Evolutionary conservation across 495 filamentous ascomycete genomes (phyloP).

Genomic region (Beverwykella pulmonaria): DNA sequence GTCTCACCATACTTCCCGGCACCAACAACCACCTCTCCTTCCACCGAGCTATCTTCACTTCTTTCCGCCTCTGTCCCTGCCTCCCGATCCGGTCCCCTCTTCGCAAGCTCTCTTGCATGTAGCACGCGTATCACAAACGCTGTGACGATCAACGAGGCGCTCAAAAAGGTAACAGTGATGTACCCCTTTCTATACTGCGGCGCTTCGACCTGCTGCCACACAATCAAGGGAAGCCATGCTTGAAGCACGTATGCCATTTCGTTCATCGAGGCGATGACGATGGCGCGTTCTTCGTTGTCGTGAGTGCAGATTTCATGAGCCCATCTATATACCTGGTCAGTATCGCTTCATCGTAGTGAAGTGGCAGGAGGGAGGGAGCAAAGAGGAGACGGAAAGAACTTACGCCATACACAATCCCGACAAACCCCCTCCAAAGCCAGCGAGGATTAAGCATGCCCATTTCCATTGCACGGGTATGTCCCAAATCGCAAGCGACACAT

Average conservation of each 20-base stretch:
- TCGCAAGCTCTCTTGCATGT: conserved; percentile 37
- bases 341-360: neutral
- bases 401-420: conserved; percentile 25
- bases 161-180: conserved; percentile 49
- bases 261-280: conserved; percentile 41
- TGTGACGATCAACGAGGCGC: conserved; percentile 45
- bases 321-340: neutral
- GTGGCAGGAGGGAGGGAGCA: neutral
- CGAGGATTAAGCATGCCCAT: conserved; percentile 18
- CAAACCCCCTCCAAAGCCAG: conserved; percentile 4
- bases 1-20: neutral
- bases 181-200: conserved; percentile 55
- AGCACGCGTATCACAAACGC: conserved; percentile 47
- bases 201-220: conserved; percentile 58
- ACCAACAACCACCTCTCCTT: neutral
- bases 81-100: neutral
- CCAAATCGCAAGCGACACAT: conserved; percentile 51
- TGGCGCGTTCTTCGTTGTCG: conserved; percentile 25
- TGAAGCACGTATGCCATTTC: conserved; percentile 56
- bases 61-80: neutral
- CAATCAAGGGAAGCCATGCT: conserved; percentile 54
- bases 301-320: conserved; percentile 25
- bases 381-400: neutral
- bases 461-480: conserved; percentile 14
- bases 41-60: neutral